phyloP scores from a whole-genome alignment of 129 eudicot species.

The carrot (Daucus carota) region DNA sequence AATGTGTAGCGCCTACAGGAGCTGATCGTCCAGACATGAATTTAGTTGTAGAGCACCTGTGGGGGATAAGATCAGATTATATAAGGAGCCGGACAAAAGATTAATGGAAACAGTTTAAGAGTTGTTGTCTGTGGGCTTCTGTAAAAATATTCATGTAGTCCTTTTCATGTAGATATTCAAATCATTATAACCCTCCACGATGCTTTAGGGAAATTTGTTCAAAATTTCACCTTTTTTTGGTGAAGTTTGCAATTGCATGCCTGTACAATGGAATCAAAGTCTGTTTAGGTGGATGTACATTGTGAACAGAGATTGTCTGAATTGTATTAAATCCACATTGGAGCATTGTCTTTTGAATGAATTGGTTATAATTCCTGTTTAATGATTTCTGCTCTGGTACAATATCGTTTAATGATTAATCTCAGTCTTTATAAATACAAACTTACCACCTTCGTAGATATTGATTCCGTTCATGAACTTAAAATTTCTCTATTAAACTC shows the following conservation, averaged over 20 bases:
- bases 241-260: neutral
- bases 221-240: neutral
- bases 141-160: neutral
- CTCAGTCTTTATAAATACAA: too few species aligned
- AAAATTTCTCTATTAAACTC: too few species aligned
- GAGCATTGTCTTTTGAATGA: too few species aligned
- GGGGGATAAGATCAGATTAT: constrained; percentile 76
- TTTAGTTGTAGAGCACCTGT: constrained; percentile 63
- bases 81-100: constrained; percentile 24
- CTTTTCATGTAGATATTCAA: neutral
- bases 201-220: neutral
- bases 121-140: neutral
- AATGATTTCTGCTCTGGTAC: too few species aligned
- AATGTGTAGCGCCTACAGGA: constrained; percentile 79
- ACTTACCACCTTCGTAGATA: too few species aligned
- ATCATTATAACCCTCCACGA: neutral
- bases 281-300: neutral
- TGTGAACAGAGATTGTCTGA: neutral
- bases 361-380: too few species aligned
- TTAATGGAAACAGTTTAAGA: neutral
- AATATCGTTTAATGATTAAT: too few species aligned
- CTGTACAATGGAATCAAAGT: neutral
- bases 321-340: too few species aligned
- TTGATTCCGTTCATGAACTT: too few species aligned
- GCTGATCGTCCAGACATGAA: constrained; percentile 91